These are phyloP conservation scores for Venturiaceae sp. DNA, from an alignment of 2,329 filamentous ascomycete genomes.

Conservation along the genomic window DNA sequence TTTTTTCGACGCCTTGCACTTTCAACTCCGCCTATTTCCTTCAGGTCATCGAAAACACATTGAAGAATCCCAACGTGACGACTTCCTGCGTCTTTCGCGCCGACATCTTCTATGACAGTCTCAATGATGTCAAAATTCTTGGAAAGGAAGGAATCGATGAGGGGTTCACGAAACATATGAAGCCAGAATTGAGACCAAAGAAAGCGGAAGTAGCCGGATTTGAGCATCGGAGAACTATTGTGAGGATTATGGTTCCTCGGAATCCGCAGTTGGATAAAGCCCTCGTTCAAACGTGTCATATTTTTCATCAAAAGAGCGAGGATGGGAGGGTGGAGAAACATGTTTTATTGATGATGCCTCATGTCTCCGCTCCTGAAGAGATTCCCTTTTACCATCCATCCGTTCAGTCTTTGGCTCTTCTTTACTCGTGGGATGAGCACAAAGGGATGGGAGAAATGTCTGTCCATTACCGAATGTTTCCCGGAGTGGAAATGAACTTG, in stretches of 20 bases:
- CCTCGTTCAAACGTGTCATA: slow-evolving; percentile 72
- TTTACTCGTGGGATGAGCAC: slow-evolving; percentile 49
- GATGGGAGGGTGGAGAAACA: slow-evolving; percentile 25
- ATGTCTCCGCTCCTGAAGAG: slow-evolving; percentile 49
- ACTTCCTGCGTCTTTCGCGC: slow-evolving; percentile 70
- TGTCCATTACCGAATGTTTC: slow-evolving; percentile 42
- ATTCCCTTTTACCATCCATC: slow-evolving; percentile 85
- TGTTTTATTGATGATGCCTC: slow-evolving; percentile 70
- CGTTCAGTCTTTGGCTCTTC: slow-evolving; percentile 63
- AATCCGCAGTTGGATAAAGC: slow-evolving; percentile 67
- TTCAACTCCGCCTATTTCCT: slow-evolving; percentile 57
- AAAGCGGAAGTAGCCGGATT: slow-evolving; percentile 24
- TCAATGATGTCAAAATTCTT: slow-evolving; percentile 20
- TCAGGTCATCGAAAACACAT: slow-evolving; percentile 61
- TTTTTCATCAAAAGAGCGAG: slow-evolving; percentile 17
- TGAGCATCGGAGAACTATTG: slow-evolving; percentile 51
- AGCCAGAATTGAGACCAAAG: slow-evolving; percentile 26
- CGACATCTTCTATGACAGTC: slow-evolving; percentile 56
- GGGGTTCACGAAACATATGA: slow-evolving; percentile 38
- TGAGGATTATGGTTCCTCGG: slow-evolving; percentile 71
- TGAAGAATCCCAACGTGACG: slow-evolving; percentile 72
- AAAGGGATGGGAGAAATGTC: slow-evolving; percentile 31
- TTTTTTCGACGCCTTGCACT: slow-evolving; percentile 39
- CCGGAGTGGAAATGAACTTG: slow-evolving; percentile 4
- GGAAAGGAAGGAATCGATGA: background rate